Base-by-base conservation (phyloP, 176 grass and related monocot species). In the Aechmea fasciata region DNA sequence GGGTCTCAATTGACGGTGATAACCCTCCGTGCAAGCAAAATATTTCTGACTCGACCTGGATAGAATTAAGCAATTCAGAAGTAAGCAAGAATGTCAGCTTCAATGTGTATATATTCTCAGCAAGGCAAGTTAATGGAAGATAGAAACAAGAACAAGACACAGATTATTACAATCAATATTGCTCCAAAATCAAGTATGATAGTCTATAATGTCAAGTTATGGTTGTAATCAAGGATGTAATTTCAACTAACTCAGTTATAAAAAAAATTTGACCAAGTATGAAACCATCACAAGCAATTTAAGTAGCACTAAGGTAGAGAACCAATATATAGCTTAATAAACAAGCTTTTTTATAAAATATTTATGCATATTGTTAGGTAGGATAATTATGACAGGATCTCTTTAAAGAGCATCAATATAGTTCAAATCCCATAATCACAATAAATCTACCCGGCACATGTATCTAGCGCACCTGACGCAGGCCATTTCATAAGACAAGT, bases 21-120 rank as follows among this genome's bases (percentile, higher is more conserved):
- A 96, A 73, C 50, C 91, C 92, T 70, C 92, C 92, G 50, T 96
- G 92, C 78, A 96, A 77, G 57, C 92, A 92, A 83, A 96, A 96
- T 91, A 96, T 96, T 82, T 96, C 92, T 48, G 92, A 96, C 50
- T 96, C 92, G 0, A 96, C 92, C 92, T 96, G 78, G 52, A 49
- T 25, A 76, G 62, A 24, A 41, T 51, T 13, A 15, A 79, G 29
- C 14, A 47, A 52, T 51, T 26, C 9, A 15, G 49, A 57, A 10
- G 19, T 51, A 5, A 41, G 33, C 13, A 51, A 55, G 52, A 2
- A 20, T 17, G 11, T 48, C 13, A 41, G 11, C 28, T 47, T 47
- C 4, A 6, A 7, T n/a, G 33, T 41, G 33, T 41, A 41, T 41
- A 41, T 41, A 41, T 41, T 41, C 33, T 41, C 33, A 41, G 33